A percentile compares a stretch with the other conserved stretches of the same genome.
Conservation (phyloP, 257 asterid genomes). For the Solanum tarapatanum region DNA sequence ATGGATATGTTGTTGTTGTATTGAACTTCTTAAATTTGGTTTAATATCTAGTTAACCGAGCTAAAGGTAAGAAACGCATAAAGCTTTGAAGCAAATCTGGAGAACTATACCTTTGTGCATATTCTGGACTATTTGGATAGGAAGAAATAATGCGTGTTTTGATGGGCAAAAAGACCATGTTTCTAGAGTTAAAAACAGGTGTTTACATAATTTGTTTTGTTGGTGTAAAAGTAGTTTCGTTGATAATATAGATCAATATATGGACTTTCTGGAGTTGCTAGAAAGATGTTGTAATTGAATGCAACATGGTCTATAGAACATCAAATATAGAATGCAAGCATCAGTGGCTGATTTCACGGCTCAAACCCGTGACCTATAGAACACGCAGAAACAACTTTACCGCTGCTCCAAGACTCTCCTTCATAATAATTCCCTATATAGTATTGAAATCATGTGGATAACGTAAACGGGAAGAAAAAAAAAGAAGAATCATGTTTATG, state of each 20-base stretch:
- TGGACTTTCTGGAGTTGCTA: not conserved
- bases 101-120: not conserved
- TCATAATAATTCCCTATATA: not conserved
- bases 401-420: not conserved
- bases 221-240: not conserved
- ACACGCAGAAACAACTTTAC: not conserved
- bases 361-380: not conserved
- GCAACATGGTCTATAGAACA: not conserved
- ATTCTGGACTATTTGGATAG: not conserved
- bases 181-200: not conserved
- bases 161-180: not conserved
- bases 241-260: not conserved
- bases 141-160: not conserved
- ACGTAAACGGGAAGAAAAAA: not conserved
- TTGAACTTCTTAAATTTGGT: not conserved
- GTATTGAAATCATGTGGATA: not conserved
- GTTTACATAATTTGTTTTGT: not conserved
- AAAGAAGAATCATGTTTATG: not conserved
- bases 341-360: not conserved
- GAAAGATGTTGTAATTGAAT: not conserved
- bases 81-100: not conserved
- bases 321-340: not conserved
- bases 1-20: not conserved
- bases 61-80: not conserved
- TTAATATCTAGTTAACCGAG: not conserved